These are phyloP conservation scores for Acer yangbiense DNA, from an alignment of 345 rosid genomes.

Conservation along the genomic window DNA sequence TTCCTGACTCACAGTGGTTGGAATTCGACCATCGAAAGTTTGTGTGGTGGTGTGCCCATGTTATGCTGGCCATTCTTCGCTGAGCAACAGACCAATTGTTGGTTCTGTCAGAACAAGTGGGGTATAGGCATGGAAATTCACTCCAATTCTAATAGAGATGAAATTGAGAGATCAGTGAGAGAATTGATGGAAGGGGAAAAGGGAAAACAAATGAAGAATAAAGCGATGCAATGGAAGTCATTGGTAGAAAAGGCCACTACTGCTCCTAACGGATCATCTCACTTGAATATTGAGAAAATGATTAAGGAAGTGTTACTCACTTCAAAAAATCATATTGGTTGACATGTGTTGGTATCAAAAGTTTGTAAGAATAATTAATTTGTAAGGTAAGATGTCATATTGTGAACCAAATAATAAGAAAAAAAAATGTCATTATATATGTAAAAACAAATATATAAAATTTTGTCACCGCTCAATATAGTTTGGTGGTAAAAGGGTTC, in stretches of 20 bases:
- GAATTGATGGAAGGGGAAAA: constrained; percentile 26
- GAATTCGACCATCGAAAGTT: constrained; percentile 15
- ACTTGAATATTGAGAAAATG: too few relatives aligned
- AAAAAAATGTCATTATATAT: too few relatives aligned
- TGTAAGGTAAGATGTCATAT: too few relatives aligned
- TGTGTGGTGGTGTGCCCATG: constrained; percentile 9
- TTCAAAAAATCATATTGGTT: too few relatives aligned
- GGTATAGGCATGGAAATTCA: constrained; percentile 21
- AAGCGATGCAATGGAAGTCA: constrained; percentile 15
- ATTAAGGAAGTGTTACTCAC: too few relatives aligned
- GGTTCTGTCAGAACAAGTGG: constrained; percentile 17
- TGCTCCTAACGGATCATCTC: constrained; percentile 4
- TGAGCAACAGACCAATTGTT: constrained; percentile 6
- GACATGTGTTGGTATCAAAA: too few relatives aligned
- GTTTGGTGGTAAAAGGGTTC: too few relatives aligned
- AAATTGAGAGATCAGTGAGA: constrained; percentile 19
- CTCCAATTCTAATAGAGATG: not conserved
- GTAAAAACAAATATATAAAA: too few relatives aligned
- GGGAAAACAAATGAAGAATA: constrained; percentile 16
- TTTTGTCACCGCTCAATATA: too few relatives aligned
- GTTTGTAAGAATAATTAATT: not conserved
- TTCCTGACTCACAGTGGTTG: constrained; percentile 11
- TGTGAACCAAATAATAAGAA: too few relatives aligned
- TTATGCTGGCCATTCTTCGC: constrained; percentile 18
- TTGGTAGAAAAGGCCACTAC: constrained; percentile 8